These are phyloP conservation scores for Flaveria ramosissima DNA, from an alignment of 129 eudicot genomes.

Conservation along the genomic window DNA sequence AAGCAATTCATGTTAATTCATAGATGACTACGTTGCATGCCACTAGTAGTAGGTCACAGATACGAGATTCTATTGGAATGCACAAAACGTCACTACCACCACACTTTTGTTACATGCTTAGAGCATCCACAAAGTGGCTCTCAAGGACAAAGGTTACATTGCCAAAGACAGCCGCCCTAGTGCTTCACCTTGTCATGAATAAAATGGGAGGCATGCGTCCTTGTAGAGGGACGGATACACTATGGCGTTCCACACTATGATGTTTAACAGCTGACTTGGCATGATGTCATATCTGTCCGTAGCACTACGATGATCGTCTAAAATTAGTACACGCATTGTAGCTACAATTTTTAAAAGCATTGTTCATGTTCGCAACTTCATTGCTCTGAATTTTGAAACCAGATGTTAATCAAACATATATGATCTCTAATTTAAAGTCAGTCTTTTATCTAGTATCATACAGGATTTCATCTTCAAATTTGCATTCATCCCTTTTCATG, in stretches of 20 bases:
- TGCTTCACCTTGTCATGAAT: background rate
- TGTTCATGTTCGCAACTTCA: background rate
- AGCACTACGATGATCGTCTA: background rate
- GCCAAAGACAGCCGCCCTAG: background rate
- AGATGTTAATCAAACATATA: background rate
- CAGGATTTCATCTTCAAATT: background rate
- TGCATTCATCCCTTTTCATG: background rate
- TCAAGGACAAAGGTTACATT: too few species aligned
- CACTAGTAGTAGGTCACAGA: too few species aligned
- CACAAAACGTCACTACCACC: too few species aligned
- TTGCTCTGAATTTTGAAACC: background rate
- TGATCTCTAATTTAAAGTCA: background rate
- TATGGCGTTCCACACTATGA: background rate
- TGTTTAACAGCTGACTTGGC: conserved; percentile 3
- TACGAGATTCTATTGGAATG: too few species aligned
- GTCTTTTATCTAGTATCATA: background rate
- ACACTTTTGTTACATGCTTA: too few species aligned
- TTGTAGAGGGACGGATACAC: too few species aligned
- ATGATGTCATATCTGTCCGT: background rate
- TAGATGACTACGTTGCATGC: too few species aligned
- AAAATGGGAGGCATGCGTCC: background rate
- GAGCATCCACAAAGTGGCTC: too few species aligned
- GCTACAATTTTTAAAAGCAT: background rate
- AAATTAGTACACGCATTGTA: background rate
- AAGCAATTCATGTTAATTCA: too few species aligned